A percentile compares a stretch with the other conserved stretches of the same genome.
Evolutionary conservation across 177 flowering plant species (phyloP).

Genomic region (Vitis hybrid): DNA sequence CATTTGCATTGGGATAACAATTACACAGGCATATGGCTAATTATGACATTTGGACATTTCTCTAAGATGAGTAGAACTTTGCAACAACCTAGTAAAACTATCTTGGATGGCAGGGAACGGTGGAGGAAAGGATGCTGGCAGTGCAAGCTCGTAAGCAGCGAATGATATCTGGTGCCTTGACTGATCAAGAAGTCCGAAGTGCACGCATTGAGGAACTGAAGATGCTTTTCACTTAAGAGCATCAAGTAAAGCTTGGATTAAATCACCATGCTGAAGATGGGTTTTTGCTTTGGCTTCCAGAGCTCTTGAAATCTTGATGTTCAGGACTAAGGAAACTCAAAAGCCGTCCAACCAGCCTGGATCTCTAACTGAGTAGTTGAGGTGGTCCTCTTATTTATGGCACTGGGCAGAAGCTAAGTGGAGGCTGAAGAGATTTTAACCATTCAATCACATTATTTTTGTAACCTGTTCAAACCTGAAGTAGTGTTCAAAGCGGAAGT

Average conservation of each 20-base stretch:
- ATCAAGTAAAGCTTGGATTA: background rate
- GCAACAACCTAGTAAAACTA: too few relatives aligned
- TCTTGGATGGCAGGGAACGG: conserved; percentile 68
- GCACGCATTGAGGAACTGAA: conserved; percentile 94
- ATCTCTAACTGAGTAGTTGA: background rate
- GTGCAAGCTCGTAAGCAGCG: conserved; percentile 95
- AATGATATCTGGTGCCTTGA: conserved; percentile 92
- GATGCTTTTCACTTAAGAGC: conserved; percentile 78
- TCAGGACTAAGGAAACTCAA: background rate
- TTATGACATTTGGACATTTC: too few relatives aligned
- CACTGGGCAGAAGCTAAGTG: too few relatives aligned
- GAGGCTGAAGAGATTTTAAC: too few relatives aligned
- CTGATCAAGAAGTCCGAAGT: conserved; percentile 93
- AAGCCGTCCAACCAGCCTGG: background rate
- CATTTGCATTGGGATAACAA: too few relatives aligned
- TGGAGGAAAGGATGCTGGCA: conserved; percentile 97
- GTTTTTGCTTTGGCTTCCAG: background rate
- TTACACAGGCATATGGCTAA: too few relatives aligned
- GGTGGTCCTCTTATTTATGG: too few relatives aligned
- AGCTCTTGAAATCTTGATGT: conserved; percentile 1
- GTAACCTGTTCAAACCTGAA: too few relatives aligned
- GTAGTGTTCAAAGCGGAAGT: too few relatives aligned
- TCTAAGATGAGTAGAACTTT: too few relatives aligned
- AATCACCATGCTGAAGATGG: too few relatives aligned
- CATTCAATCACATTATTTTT: too few relatives aligned